phyloP scores from a whole-genome alignment of 345 rosid species.

The Chamaenerion angustifolium region DNA sequence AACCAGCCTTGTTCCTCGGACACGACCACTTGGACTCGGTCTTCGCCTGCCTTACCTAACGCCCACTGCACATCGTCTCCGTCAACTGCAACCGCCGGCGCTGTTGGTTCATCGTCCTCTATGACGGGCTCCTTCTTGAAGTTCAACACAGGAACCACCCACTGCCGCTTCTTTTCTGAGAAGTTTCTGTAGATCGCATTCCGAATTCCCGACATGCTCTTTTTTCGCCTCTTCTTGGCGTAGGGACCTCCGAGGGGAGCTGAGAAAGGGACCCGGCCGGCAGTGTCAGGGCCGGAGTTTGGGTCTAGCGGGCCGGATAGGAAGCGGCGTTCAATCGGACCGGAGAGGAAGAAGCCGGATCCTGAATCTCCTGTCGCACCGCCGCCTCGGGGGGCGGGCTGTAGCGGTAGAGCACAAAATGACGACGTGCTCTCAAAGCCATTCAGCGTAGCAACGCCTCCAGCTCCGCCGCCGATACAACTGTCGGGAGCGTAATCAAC shows the following conservation, averaged over 20 bases:
- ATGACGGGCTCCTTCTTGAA: slow-evolving; percentile 36
- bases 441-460: slow-evolving; percentile 38
- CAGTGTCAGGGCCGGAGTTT: slow-evolving; percentile 24
- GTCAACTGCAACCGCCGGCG: slow-evolving; percentile 6
- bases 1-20: slow-evolving; percentile 98
- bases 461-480: slow-evolving; percentile 29
- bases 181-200: slow-evolving; percentile 44
- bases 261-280: slow-evolving; percentile 57
- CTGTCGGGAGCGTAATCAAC: slow-evolving; percentile 72
- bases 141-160: slow-evolving; percentile 94
- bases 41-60: slow-evolving; percentile 94
- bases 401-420: slow-evolving; percentile 68
- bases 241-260: slow-evolving; percentile 74
- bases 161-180: slow-evolving; percentile 73
- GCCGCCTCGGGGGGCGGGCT: slow-evolving; percentile 66
- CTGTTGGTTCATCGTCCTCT: slow-evolving; percentile 16
- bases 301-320: slow-evolving; percentile 77
- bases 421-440: slow-evolving; percentile 91
- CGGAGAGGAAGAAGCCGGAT: slow-evolving; percentile 65
- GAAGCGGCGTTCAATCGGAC: slow-evolving; percentile 77
- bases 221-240: slow-evolving; percentile 43
- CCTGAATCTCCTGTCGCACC: slow-evolving; percentile 27
- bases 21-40: slow-evolving; percentile 87
- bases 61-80: slow-evolving; percentile 87
- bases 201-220: slow-evolving; percentile 39